Evolutionary conservation across 176 grass and related monocot species (phyloP).

Genomic region (Rhynchospora pubera): DNA sequence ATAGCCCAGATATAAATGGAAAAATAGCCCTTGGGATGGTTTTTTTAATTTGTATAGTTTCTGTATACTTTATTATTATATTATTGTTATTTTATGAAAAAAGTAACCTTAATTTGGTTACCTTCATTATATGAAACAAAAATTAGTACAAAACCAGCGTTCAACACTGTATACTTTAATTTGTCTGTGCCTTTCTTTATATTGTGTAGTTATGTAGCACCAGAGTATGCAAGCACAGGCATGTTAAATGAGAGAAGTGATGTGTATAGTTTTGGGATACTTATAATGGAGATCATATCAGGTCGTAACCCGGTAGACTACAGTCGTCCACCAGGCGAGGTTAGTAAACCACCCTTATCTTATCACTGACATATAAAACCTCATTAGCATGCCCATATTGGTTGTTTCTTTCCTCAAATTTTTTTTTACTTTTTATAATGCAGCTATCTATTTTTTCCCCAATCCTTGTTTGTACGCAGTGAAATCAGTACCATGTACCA

Average conservation of each 20-base stretch:
- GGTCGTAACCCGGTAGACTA: constrained; percentile 89
- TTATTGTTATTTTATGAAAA: too few species aligned
- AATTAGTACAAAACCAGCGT: too few species aligned
- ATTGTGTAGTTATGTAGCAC: constrained; percentile 67
- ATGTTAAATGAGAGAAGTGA: constrained; percentile 96
- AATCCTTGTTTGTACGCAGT: not conserved
- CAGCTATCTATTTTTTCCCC: not conserved
- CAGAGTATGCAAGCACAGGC: constrained; percentile 93
- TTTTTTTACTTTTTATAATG: not conserved
- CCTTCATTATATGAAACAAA: too few species aligned
- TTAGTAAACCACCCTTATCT: constrained; percentile 9
- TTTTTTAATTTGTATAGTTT: too few species aligned
- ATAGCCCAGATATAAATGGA: not conserved
- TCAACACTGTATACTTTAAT: too few species aligned
- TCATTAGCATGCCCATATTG: not conserved
- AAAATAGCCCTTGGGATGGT: not conserved
- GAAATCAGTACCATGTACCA: not conserved
- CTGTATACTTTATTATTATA: too few species aligned
- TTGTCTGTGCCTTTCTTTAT: not conserved
- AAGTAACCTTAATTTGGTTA: too few species aligned
- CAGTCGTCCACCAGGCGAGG: constrained; percentile 58
- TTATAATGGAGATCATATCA: constrained; percentile 93
- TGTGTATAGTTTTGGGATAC: constrained; percentile 94
- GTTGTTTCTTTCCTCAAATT: not conserved
- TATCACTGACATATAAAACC: not conserved